Evolutionary conservation across 257 asterid genomes (phyloP), one percentile per base, ranked within the genome.

Genomic region (Solanum raphanifolium): DNA sequence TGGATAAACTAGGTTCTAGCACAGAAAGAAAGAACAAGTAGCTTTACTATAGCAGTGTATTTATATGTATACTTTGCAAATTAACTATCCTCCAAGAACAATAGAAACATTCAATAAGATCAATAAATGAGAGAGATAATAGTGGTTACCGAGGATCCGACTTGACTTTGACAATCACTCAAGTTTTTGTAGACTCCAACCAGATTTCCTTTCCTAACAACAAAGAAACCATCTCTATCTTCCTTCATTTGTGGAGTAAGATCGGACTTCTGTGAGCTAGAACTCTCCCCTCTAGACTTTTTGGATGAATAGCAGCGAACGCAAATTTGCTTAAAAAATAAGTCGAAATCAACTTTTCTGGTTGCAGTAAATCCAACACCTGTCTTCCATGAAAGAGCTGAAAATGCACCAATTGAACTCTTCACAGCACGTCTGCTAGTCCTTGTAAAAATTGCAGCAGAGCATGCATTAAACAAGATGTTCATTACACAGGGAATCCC

Each of bases 161-260:
- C 99, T 96, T 96, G 99, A 86, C 95, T 92, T 91, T 96, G 99
- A 75, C 98, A 96, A 89, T 96, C 98, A 88, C 95, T 95, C 87
- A 96, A 92, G 91, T 94, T 95, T 91, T 94, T 96, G 93, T 94
- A 95, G 83, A 96, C 93, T 60, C 99, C 99, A 86, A 95, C 92
- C 83, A 95, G 89, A 88, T 95, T 98, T 52, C 98, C 99, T 92
- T 96, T 96, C 88, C 99, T 96, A 86, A 94, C 98, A 88, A 96
- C 98, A 90, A 94, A 96, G 89, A 96, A 96, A 36, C 98, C 96
- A 87, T 95, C 98, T 88, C 90, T 95, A 52, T 96, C 98, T 83
- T 95, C 98, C 94, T 95, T 94, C 98, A 94, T 93, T 68, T 60
- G 86, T 35, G 92, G 85, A 88, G 85, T 75, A 83, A 89, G 87